Percentiles rank a stretch among this genome's conserved stretches.
Conservation (phyloP, 192 early-diverging fungal species). For the Rhizoclosmatium globosum region DNA sequence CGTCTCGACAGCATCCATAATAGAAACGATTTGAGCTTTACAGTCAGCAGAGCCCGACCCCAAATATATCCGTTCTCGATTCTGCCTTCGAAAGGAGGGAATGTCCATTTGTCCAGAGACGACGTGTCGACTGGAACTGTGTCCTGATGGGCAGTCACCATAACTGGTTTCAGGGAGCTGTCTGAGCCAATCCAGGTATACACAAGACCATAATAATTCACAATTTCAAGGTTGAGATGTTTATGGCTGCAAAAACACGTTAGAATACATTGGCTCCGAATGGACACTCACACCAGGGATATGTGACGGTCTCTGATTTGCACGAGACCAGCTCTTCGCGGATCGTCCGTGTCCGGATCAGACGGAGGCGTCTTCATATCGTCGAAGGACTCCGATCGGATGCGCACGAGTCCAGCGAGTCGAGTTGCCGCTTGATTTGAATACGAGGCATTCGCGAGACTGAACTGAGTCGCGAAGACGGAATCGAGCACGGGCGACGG, state of each 20-base stretch:
- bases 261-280: too few relatives aligned
- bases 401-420: conserved; percentile 41
- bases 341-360: conserved; percentile 13
- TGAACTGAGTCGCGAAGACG: conserved; percentile 17
- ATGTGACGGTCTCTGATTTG: conserved; percentile 25
- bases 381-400: conserved; percentile 50
- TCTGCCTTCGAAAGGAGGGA: conserved; percentile 45
- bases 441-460: conserved; percentile 31
- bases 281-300: conserved; percentile 29
- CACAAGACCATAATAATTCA: conserved; percentile 50
- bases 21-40: conserved; percentile 22
- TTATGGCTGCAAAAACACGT: conserved; percentile 29
- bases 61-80: conserved; percentile 41
- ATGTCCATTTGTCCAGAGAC: conserved; percentile 41
- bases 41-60: conserved; percentile 49
- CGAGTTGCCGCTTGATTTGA: conserved; percentile 23
- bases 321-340: conserved; percentile 20
- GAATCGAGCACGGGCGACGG: conserved; percentile 22
- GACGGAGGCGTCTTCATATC: conserved; percentile 38
- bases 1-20: conserved; percentile 37
- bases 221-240: conserved; percentile 26
- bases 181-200: conserved; percentile 49
- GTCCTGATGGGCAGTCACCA: conserved; percentile 48
- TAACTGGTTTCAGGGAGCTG: conserved; percentile 30
- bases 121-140: conserved; percentile 41